Conservation (phyloP, 176 grass and related monocot species). For the Cenchrus purpureus region DNA sequence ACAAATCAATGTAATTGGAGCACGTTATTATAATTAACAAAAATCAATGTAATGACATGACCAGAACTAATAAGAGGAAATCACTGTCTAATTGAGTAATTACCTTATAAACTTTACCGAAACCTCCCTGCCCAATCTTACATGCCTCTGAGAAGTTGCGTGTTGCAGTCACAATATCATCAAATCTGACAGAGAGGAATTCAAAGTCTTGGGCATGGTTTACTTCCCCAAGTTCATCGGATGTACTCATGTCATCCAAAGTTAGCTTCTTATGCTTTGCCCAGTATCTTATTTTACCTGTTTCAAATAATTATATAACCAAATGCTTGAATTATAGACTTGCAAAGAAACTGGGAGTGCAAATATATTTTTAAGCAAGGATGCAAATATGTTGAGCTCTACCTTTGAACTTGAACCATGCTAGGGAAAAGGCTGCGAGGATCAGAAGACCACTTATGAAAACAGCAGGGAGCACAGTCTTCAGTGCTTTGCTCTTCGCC, state of each 20-base stretch:
- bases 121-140: constrained; percentile 45
- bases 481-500: background rate
- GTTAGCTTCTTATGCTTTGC: background rate
- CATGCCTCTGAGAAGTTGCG: constrained; percentile 33
- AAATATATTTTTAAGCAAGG: background rate
- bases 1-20: background rate
- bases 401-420: constrained; percentile 13
- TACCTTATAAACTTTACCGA: constrained; percentile 38
- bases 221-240: background rate
- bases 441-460: background rate
- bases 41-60: background rate
- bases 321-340: background rate
- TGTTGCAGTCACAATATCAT: constrained; percentile 34
- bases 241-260: background rate
- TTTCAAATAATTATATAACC: background rate
- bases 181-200: constrained; percentile 38
- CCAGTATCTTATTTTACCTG: background rate
- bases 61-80: background rate
- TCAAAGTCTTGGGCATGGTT: background rate
- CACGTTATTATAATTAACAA: too few species aligned
- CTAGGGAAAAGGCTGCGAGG: background rate
- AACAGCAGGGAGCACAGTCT: background rate
- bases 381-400: background rate
- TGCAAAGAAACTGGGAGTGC: background rate
- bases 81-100: background rate